These are phyloP conservation scores for Kregervanrija fluxuum DNA, from an alignment of 805 yeast genomes.

Conservation along the genomic window DNA sequence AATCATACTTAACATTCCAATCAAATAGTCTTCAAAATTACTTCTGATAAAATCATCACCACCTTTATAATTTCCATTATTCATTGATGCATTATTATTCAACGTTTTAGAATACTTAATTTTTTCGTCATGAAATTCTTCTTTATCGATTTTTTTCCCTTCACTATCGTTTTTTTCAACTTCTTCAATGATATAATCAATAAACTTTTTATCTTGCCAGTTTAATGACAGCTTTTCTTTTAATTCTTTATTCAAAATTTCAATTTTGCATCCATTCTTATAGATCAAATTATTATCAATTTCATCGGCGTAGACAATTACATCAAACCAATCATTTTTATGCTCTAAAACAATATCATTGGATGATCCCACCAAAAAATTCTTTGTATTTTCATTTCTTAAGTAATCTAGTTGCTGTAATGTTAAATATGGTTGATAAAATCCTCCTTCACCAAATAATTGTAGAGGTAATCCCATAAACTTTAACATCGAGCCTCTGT, in stretches of 20 bases:
- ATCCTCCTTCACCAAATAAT: constrained; percentile 76
- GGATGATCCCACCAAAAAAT: constrained; percentile 80
- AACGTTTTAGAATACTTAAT: constrained; percentile 15
- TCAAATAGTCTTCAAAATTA: constrained; percentile 84
- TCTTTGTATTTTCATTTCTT: constrained; percentile 44
- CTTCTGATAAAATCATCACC: constrained; percentile 84
- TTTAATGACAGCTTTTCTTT: constrained; percentile 40
- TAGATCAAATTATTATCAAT: constrained; percentile 10
- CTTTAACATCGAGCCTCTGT: constrained; percentile 64
- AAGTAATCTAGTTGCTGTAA: constrained; percentile 83
- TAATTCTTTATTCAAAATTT: constrained; percentile 37
- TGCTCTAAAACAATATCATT: constrained; percentile 73
- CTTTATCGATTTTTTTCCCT: constrained; percentile 8
- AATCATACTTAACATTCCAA: constrained; percentile 64
- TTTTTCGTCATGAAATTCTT: constrained; percentile 24
- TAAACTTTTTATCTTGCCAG: constrained; percentile 68
- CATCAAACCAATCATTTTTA: constrained; percentile 53
- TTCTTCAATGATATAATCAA: constrained; percentile 45
- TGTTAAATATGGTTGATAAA: constrained; percentile 92
- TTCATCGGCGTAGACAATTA: constrained; percentile 63
- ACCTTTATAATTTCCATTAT: constrained; percentile 40
- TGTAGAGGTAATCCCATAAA: constrained; percentile 88
- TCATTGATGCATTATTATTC: constrained; percentile 33
- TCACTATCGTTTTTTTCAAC: constrained; percentile 34
- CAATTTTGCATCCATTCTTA: constrained; percentile 23